phyloP scores from a whole-genome alignment of 2,329 filamentous ascomycete genomes.

The Ceratocystis alfenasii region DNA sequence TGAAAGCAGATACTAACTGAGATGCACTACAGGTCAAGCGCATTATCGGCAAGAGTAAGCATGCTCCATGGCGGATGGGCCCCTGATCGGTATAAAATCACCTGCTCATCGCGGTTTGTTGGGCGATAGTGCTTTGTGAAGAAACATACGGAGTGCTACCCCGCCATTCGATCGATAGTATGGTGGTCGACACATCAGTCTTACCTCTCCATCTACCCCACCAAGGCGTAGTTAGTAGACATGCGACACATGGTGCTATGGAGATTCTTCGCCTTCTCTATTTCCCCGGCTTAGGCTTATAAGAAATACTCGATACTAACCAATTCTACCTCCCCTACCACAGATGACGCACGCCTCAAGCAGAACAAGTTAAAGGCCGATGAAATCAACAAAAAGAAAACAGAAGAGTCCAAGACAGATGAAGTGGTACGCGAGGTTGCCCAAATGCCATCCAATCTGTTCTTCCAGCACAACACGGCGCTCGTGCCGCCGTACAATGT shows the following conservation, averaged over 20 bases:
- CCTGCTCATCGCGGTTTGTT: background rate
- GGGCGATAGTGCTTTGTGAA: background rate
- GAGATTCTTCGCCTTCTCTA: background rate
- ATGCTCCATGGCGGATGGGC: background rate
- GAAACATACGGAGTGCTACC: background rate
- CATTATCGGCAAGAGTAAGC: constrained; percentile 55
- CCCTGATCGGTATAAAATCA: background rate
- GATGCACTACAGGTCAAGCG: constrained; percentile 51
- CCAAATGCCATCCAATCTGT: constrained; percentile 70
- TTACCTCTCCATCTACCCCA: background rate
- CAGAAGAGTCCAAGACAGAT: constrained; percentile 40
- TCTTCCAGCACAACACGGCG: constrained; percentile 80
- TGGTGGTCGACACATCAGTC: background rate
- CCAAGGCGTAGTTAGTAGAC: background rate
- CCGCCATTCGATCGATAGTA: background rate
- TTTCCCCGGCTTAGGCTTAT: background rate
- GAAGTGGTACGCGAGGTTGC: constrained; percentile 66
- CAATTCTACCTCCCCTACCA: background rate
- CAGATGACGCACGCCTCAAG: constrained; percentile 62
- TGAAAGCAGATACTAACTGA: constrained; percentile 23
- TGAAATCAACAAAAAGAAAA: constrained; percentile 44
- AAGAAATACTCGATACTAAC: background rate
- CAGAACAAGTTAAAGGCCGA: constrained; percentile 63
- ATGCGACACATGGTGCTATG: background rate
- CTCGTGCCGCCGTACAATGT: constrained; percentile 72